phyloP scores from a whole-genome alignment of 192 early-diverging fungal species.

The Entophlyctis luteolus region DNA sequence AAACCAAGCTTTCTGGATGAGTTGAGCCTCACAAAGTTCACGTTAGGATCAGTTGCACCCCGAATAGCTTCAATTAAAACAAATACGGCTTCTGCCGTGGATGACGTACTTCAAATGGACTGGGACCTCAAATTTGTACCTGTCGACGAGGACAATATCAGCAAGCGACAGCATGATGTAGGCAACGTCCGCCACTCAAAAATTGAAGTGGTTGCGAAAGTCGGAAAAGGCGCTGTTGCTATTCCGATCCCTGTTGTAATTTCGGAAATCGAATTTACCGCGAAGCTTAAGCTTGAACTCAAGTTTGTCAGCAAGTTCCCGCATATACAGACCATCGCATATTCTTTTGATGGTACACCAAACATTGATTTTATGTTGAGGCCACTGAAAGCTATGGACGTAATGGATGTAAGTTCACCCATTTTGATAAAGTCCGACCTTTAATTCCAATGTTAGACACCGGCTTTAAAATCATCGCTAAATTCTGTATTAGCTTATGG shows the following conservation, averaged over 20 bases:
- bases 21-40: conserved; percentile 42
- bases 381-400: conserved; percentile 72
- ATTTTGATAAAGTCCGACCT: not conserved
- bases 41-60: conserved; percentile 45
- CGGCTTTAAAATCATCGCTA: conserved; percentile 69
- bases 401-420: conserved; percentile 59
- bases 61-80: conserved; percentile 44
- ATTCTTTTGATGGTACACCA: conserved; percentile 82
- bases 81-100: conserved; percentile 26
- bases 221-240: conserved; percentile 79
- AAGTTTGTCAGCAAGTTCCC: conserved; percentile 85
- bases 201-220: conserved; percentile 77
- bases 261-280: conserved; percentile 74
- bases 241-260: conserved; percentile 82
- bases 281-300: conserved; percentile 71
- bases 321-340: conserved; percentile 76
- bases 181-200: conserved; percentile 69
- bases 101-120: conserved; percentile 72
- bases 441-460: conserved; percentile 52
- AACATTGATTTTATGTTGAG: conserved; percentile 83
- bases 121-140: conserved; percentile 83
- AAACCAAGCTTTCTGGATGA: conserved; percentile 39
- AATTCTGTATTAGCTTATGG: conserved; percentile 29
- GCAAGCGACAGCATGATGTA: conserved; percentile 24
- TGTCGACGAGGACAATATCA: conserved; percentile 63